These are phyloP conservation scores for Allodekkera sacchari DNA, from an alignment of 805 yeast genomes.

Conservation along the genomic window DNA sequence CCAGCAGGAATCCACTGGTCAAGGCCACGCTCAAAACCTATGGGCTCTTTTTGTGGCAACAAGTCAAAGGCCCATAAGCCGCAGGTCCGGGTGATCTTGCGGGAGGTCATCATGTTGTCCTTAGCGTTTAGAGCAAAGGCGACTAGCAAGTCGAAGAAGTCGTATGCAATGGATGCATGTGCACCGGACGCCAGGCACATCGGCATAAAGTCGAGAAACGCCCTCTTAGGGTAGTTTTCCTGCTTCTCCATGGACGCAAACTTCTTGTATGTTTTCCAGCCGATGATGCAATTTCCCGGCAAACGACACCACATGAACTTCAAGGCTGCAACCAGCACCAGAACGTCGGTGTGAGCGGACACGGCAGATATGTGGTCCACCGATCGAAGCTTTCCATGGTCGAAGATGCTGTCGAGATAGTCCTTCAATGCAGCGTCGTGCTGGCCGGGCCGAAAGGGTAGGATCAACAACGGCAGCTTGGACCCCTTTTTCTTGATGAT, in stretches of 20 bases:
- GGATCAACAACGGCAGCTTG: conserved; percentile 61
- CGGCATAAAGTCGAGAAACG: conserved; percentile 79
- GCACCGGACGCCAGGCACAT: conserved; percentile 74
- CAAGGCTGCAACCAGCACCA: conserved; percentile 62
- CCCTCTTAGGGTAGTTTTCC: conserved; percentile 57
- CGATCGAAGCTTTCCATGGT: conserved; percentile 42
- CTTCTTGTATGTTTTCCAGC: conserved; percentile 76
- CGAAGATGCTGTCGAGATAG: conserved; percentile 48
- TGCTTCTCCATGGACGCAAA: conserved; percentile 59
- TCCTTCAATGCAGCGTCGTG: conserved; percentile 50
- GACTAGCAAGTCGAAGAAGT: conserved; percentile 74
- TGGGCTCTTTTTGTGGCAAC: too few species aligned
- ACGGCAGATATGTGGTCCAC: conserved; percentile 32
- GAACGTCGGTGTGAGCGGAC: conserved; percentile 51
- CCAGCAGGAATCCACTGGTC: conserved; percentile 74
- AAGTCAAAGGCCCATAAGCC: conserved; percentile 82
- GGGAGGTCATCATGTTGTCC: conserved; percentile 68
- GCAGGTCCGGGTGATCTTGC: conserved; percentile 73
- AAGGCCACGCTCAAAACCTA: conserved; percentile 57
- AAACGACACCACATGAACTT: conserved; percentile 85
- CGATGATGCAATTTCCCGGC: conserved; percentile 70
- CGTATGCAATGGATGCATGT: conserved; percentile 85
- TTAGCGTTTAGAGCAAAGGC: conserved; percentile 73
- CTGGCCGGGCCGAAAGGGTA: conserved; percentile 70
- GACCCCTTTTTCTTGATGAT: conserved; percentile 66